Evolutionary conservation across 257 asterid species (phyloP).

Genomic region (Linaria vulgaris): DNA sequence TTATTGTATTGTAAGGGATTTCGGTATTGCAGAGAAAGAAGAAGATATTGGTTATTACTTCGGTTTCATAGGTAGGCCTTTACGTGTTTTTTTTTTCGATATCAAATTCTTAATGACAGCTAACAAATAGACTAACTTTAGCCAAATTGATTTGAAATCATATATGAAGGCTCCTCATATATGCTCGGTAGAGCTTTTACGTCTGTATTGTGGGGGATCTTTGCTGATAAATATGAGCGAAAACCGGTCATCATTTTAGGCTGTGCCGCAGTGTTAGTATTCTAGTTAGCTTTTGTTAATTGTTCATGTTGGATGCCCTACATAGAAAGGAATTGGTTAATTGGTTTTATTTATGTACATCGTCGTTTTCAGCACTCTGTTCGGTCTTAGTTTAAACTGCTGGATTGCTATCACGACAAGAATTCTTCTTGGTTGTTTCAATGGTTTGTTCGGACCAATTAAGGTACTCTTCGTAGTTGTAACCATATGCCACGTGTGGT

Average conservation of each 20-base stretch:
- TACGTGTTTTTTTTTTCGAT: too few relatives aligned
- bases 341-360: conserved; percentile 40
- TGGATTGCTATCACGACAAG: conserved; percentile 74
- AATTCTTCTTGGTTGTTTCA: too few relatives aligned
- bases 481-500: too few relatives aligned
- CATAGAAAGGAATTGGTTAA: too few relatives aligned
- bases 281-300: conserved; percentile 1
- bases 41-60: conserved; percentile 78
- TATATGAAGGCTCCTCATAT: conserved; percentile 56
- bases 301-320: not conserved
- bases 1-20: too few relatives aligned
- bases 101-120: not conserved
- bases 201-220: conserved; percentile 62
- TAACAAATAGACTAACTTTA: not conserved
- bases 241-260: conserved; percentile 73
- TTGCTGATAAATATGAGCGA: conserved; percentile 75
- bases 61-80: conserved; percentile 65
- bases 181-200: conserved; percentile 81
- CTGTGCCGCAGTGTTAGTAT: conserved; percentile 52
- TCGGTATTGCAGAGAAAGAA: conserved; percentile 50
- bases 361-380: conserved; percentile 72
- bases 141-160: not conserved
- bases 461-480: too few relatives aligned
- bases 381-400: conserved; percentile 68
- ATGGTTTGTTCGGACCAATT: too few relatives aligned